Evolutionary conservation across 75 land plant genomes (phyloP), one percentile per base, ranked within the genome.

Genomic region (Isoetes taiwanensis): DNA sequence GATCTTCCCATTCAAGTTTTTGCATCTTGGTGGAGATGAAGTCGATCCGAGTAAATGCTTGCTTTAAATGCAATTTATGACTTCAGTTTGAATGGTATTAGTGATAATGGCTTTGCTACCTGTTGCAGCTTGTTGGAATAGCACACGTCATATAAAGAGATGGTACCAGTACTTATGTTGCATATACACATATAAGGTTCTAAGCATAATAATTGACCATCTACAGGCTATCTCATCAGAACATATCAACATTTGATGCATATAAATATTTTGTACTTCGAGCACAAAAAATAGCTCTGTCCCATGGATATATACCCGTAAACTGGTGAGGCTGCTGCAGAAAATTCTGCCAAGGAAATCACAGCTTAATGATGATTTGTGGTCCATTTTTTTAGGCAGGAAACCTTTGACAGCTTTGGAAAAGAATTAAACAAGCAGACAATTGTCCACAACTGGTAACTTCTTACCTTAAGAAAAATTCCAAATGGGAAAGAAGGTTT

Each of bases 21-120:
- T 83, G 41, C 97, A 90, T 64, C 78, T 90, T 73, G 97, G 97
- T 56, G 97, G 97, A 39, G 97, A 90, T 72, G 97, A 90, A 63
- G 97, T 90, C 31, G 56, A 90, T 58, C 80, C 93, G 56, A 76
- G 97, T 90, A 66, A 80, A 82, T n/a, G n/a, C n/a, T 24, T 23
- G 33, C 57, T 61, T 48, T 30, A 2, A 20, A 28, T 14, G 11
- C n/a, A 28, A 10, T 37, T 14, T 10, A 9, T 16, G 27, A 50
- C 61, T 19, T 58, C 52, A 56, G n/a, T n/a, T n/a, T n/a, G 5
- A 46, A 46, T 37, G 14, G 14, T 37, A 37, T 37, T 37, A 37
- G 12, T 37, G 19, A 6, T 46, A 19, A 6, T 46, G 21, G 16
- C 23, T 5, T 46, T 46, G 19, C 16, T 9, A 9, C 9, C 14